Evolutionary conservation across 352 stramenopile species (phyloP), one percentile per base, ranked within the genome.

Genomic region (Pythium oligandrum): DNA sequence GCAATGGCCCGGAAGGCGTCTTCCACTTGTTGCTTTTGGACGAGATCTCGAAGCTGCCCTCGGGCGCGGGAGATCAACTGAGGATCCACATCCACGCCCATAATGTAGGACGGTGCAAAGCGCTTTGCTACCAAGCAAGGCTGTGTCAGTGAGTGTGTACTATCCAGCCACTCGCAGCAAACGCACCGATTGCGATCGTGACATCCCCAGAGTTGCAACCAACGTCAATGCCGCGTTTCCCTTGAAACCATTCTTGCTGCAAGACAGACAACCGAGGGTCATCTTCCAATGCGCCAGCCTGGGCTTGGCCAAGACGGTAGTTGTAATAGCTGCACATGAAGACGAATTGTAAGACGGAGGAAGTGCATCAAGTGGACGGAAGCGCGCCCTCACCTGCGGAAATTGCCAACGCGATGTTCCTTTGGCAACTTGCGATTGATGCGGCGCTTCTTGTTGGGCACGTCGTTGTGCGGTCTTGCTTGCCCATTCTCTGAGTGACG

Each of bases 151-250:
- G 4, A 56, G 11, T 53, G 1, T 44, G 44, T 3, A 53, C 3
- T n/a, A 17, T n/a, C 34, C 35, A 51, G 3, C 30, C 10, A 45
- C 10, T 26, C 7, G 39, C 32, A 17, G 5, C 35, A 11, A 31
- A 52, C 61, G 17, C 51, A 83, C 70, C 77, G 34, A 94, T 78
- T 17, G 80, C 64, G 12, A 90, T 78, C 0, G 83, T 92, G 17
- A 94, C 56, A n/a, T 88, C 71, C 9, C 83, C 83, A 3, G 79
- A 83, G 61, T 94, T 94, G 67, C 81, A 94, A 55, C 81, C 83
- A 40, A 94, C 83, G 45, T 92, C 83, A 8, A 92, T 64, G 0
- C 70, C 79, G 12, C 77, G 81, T 40, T 86, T 88, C 34, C 51
- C 66, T 4, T 65, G 55, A 40, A 90, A 90, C 81, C 83, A 94